Base-by-base conservation (phyloP, 2,329 filamentous ascomycete genomes). In the Fusarium sp. region DNA sequence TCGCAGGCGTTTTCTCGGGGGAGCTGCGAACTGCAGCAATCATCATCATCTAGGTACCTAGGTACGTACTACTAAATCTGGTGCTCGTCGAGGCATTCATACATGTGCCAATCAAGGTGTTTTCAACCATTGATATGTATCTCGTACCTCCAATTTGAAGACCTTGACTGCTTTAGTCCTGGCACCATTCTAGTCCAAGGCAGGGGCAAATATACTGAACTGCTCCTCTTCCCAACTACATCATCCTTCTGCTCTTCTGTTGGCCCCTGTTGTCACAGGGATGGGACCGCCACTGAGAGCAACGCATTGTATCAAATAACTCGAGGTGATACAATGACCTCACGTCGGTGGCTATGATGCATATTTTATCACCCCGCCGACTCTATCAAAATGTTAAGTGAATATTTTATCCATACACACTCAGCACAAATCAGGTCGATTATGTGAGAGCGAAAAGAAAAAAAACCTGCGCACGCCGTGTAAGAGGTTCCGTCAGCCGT, bases 81-180 rank as follows among this genome's bases (percentile, higher is more conserved):
- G n/a, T n/a, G n/a, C n/a, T n/a, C n/a, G n/a, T n/a, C n/a, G n/a
- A n/a, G n/a, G n/a, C n/a, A n/a, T n/a, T n/a, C n/a, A n/a, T n/a
- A 44, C 41, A 53, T 49, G 43, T 64, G 59, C 33, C 43, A 64
- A 50, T 64, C 59, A 58, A 23, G 60, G 26, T 33, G 44, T 38
- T 31, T 47, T 39, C 31, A 54, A 43, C 28, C 26, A 24, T 42
- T 42, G 16, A 57, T 23, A 41, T 64, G 43, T 63, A 41, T 64
- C 50, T 63, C 20, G 18, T 35, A 16, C 33, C 35, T 43, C 48
- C 20, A 52, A 42, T 24, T 23, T 6, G 28, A 50, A 15, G 29
- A 39, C 31, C 26, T 49, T 43, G 24, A 38, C 61, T 65, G 52
- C 60, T 64, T 65, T 65, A 16, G 62, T 65, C 62, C 31, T 65